A percentile compares a stretch with the other conserved stretches of the same genome.
Conservation (phyloP, 2,329 filamentous ascomycete genomes). For the Aureobasidium sp. region DNA sequence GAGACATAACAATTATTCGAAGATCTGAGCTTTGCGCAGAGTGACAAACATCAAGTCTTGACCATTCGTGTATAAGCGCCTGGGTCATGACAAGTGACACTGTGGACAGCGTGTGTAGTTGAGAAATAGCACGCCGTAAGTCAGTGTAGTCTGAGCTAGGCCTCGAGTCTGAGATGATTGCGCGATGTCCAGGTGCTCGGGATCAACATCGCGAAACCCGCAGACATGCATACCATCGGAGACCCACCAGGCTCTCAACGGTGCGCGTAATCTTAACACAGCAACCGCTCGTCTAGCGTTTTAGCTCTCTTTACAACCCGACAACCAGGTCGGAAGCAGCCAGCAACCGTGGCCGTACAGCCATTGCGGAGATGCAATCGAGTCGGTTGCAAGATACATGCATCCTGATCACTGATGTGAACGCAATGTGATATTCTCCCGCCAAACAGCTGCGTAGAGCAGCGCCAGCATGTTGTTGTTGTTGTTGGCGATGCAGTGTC, state of each 20-base stretch:
- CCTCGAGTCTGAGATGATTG: slow-evolving; percentile 6
- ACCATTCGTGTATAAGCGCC: background rate
- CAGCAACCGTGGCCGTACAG: background rate
- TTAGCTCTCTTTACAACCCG: slow-evolving; percentile 1
- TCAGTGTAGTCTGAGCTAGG: background rate
- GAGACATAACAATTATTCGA: background rate
- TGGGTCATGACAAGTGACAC: slow-evolving; percentile 2
- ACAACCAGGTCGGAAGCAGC: slow-evolving; percentile 9
- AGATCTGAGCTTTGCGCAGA: background rate
- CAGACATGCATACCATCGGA: slow-evolving; percentile 8
- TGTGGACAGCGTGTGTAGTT: background rate
- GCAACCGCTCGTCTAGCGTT: slow-evolving; percentile 8
- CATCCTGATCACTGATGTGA: background rate
- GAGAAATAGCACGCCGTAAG: background rate
- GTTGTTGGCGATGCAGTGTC: background rate
- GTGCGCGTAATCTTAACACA: slow-evolving; percentile 11
- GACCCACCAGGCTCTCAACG: background rate
- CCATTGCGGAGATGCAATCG: background rate
- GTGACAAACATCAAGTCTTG: background rate
- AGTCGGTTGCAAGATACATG: background rate
- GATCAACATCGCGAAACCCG: background rate
- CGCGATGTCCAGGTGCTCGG: slow-evolving; percentile 7
- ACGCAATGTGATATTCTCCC: background rate
- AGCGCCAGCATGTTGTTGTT: background rate
- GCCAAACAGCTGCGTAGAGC: background rate